Conservation (phyloP, 345 rosid species). For the Turnera subulata region DNA sequence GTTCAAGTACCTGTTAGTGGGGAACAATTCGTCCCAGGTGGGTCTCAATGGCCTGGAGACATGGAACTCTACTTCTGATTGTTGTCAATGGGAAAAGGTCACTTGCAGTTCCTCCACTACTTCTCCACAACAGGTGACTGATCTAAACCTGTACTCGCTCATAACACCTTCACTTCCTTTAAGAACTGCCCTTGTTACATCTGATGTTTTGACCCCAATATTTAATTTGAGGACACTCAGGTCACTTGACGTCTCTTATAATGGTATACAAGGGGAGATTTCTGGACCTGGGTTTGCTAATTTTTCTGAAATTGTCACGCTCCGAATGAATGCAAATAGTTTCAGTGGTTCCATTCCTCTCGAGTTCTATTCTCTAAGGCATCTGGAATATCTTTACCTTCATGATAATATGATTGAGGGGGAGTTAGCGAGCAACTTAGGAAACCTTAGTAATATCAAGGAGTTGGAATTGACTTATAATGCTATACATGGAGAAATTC, state of each 20-base stretch:
- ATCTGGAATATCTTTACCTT: conserved; percentile 22
- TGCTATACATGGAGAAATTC: conserved; percentile 23
- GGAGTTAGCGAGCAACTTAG: conserved; percentile 15
- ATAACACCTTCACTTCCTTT: background rate
- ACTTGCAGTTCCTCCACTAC: background rate
- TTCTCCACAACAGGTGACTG: background rate
- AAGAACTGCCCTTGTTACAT: background rate
- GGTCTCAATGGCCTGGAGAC: background rate
- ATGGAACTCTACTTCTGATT: conserved; percentile 3
- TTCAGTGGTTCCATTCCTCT: conserved; percentile 30
- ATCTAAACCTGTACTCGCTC: background rate
- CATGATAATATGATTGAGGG: conserved; percentile 13
- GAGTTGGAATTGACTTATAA: conserved; percentile 19
- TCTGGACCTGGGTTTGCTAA: conserved; percentile 30
- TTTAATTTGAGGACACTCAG: background rate
- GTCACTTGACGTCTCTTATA: conserved; percentile 8
- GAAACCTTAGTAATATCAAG: conserved; percentile 20
- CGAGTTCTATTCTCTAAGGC: conserved; percentile 22
- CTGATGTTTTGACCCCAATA: conserved; percentile 7
- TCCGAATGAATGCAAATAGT: conserved; percentile 23
- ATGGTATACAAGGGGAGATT: conserved; percentile 27
- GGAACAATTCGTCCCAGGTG: too few species aligned
- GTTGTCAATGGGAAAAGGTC: conserved; percentile 3
- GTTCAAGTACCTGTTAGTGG: too few species aligned
- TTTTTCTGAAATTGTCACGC: conserved; percentile 24